These are phyloP conservation scores for Triticum turgidum DNA, from an alignment of 176 grass and related monocot genomes.

Conservation along the genomic window DNA sequence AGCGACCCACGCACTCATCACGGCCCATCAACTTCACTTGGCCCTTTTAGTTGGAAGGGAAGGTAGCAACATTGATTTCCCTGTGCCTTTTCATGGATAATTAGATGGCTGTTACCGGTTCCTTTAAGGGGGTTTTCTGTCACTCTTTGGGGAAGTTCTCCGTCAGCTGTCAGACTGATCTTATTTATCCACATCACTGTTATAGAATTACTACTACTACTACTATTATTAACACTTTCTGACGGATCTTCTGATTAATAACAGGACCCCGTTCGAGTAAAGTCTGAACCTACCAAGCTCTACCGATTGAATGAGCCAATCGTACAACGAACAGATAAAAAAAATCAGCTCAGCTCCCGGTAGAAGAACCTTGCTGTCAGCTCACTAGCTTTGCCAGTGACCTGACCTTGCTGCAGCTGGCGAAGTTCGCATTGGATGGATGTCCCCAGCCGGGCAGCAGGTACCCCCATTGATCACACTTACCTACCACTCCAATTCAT, in stretches of 20 bases:
- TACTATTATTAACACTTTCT: background rate
- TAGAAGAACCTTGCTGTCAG: background rate
- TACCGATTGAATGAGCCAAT: background rate
- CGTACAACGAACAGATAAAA: no score
- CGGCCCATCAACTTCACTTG: background rate
- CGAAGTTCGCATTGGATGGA: background rate
- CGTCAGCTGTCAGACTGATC: background rate
- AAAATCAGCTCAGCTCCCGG: background rate
- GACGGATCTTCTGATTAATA: background rate
- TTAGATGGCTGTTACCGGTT: background rate
- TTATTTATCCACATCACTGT: background rate
- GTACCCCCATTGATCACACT: constrained; percentile 4
- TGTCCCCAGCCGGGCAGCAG: constrained; percentile 3
- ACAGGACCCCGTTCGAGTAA: background rate
- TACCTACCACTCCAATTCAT: background rate
- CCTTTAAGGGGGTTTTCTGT: background rate
- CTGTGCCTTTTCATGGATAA: background rate
- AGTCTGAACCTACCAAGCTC: background rate
- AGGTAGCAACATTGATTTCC: background rate
- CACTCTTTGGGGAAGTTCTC: background rate
- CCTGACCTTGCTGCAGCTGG: background rate
- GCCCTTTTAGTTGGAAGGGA: background rate
- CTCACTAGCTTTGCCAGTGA: background rate
- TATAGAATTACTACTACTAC: background rate
- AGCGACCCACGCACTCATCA: background rate